phyloP scores from a whole-genome alignment of 2,329 filamentous ascomycete genomes.

The Pyricularia grisea region DNA sequence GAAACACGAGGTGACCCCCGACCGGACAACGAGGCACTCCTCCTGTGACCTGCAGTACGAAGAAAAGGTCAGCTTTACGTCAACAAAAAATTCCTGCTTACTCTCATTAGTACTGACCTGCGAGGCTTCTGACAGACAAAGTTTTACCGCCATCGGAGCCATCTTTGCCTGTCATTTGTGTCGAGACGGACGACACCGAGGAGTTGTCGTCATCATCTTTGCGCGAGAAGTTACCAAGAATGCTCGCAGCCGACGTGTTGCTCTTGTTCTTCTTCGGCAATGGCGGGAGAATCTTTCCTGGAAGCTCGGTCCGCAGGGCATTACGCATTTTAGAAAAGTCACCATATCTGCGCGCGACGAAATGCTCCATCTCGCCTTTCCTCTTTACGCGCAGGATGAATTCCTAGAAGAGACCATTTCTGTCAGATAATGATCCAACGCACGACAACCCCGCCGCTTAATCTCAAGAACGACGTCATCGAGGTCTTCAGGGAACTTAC shows the following conservation, averaged over 20 bases:
- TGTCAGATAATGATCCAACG: neutral
- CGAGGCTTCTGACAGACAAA: conserved; percentile 32
- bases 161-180: conserved; percentile 38
- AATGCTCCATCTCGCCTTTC: conserved; percentile 64
- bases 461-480: neutral
- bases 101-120: neutral
- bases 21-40: conserved; percentile 26
- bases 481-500: conserved; percentile 35
- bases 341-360: conserved; percentile 77
- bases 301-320: conserved; percentile 71
- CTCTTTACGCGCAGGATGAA: conserved; percentile 82
- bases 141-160: conserved; percentile 17
- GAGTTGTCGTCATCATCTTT: conserved; percentile 66
- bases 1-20: conserved; percentile 32
- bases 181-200: conserved; percentile 74
- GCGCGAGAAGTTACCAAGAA: conserved; percentile 42
- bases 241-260: conserved; percentile 53
- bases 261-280: conserved; percentile 89
- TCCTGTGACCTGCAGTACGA: conserved; percentile 21
- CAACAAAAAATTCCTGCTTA: neutral
- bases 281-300: conserved; percentile 79
- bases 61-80: neutral
- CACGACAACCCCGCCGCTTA: neutral
- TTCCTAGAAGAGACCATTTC: conserved; percentile 44
- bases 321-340: conserved; percentile 79